Evolutionary conservation across 768 basidiomycete species (phyloP), one percentile per base, ranked within the genome.

Genomic region (Tubosaeta sp.): DNA sequence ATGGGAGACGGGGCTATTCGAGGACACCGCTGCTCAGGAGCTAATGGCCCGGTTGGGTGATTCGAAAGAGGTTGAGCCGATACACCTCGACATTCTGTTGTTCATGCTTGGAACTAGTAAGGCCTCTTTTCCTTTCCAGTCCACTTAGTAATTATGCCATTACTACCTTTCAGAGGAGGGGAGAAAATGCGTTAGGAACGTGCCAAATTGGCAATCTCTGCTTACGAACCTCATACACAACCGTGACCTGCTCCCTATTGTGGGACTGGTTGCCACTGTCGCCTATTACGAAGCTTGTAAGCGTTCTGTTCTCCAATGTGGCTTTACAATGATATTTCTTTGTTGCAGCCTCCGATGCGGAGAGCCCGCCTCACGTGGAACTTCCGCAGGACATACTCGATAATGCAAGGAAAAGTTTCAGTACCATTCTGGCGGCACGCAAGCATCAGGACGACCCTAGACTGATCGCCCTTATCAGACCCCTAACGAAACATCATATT

Each of bases 1-100:
- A 1, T 63, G 62, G 62, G 62, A 63, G 34, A 53, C 44, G 1
- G 49, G 49, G 6, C 38, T 63, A 3, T 63, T 63, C 29, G 59
- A 61, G 24, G 44, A 59, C 9, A 55, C 55, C 2, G 55, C 57
- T 0, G 62, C 54, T 3, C 32, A 49, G 30, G 50, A 49, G 11
- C 29, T 64, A 1, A 4, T 64, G 3, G 24, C 18, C 0, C 49
- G 51, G 19, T 24, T 64, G 24, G n/a, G 53, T 8, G 25, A 35
- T 27, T 42, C 44, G 35, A 47, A 57, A 49, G 44, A 52, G 10
- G 52, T 57, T 38, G 49, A 55, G 3, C 55, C 55, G 12, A 31
- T 51, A 30, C 53, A 57, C 19, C 52, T 60, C 6, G 52, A 60
- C 27, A 46, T 44, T n/a, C 29, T 59, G 34, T 38, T 59, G 42